Conservation (phyloP, 1,284 basidiomycete genomes). For the Fistulina hepatica region DNA sequence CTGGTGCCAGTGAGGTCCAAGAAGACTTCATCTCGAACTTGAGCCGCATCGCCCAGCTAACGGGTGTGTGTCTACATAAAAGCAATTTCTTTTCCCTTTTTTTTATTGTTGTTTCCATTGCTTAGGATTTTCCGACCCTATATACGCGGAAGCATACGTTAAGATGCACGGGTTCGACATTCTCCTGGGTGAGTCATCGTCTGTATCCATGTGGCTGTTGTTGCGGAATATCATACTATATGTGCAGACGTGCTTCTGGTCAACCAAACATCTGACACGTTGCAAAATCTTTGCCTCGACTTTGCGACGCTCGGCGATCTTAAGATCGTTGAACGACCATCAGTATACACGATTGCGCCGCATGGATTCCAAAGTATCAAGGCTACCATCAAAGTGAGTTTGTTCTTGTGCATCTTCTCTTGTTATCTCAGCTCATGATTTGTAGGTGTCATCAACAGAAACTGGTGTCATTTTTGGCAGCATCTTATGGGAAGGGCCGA, state of each 20-base stretch:
- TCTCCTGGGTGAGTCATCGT: constrained; percentile 51
- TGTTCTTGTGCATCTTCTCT: not conserved
- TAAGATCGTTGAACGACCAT: constrained; percentile 92
- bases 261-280: constrained; percentile 90
- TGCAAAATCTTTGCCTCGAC: constrained; percentile 95
- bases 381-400: constrained; percentile 85
- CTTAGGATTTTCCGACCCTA: constrained; percentile 92
- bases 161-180: constrained; percentile 99
- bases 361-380: constrained; percentile 99
- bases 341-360: constrained; percentile 87
- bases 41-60: constrained; percentile 90
- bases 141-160: constrained; percentile 97
- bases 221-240: constrained; percentile 7
- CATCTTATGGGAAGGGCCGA: constrained; percentile 93
- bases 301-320: constrained; percentile 97
- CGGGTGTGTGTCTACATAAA: constrained; percentile 47
- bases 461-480: constrained; percentile 98
- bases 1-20: constrained; percentile 72
- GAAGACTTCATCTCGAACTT: constrained; percentile 98
- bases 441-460: constrained; percentile 81
- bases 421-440: not conserved
- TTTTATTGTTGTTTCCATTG: not conserved
- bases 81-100: not conserved
- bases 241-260: constrained; percentile 88
- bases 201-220: not conserved